These are phyloP conservation scores for Globisporangium megalacanthum DNA, from an alignment of 352 stramenopile genomes.

Conservation along the genomic window DNA sequence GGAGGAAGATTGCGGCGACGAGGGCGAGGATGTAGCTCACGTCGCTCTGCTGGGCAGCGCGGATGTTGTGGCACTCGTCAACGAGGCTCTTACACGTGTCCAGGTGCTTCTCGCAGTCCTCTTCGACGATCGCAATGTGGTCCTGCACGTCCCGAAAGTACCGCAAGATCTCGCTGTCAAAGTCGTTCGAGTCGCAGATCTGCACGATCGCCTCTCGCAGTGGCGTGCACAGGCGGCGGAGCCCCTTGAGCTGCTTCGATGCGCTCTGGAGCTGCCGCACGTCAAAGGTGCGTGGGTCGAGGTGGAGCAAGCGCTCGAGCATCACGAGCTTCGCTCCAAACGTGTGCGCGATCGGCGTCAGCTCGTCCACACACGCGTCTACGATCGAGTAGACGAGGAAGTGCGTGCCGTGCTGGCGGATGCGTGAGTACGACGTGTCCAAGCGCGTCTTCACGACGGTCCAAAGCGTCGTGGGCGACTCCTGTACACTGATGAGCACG, in stretches of 20 bases:
- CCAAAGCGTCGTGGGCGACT: constrained; percentile 43
- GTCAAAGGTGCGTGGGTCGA: constrained; percentile 60
- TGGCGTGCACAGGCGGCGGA: constrained; percentile 71
- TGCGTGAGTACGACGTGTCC: constrained; percentile 77
- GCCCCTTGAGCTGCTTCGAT: constrained; percentile 68
- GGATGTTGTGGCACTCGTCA: constrained; percentile 67
- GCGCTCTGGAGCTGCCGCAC: constrained; percentile 44
- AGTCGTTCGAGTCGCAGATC: constrained; percentile 64
- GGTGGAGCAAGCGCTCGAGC: constrained; percentile 51
- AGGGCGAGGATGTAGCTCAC: constrained; percentile 81
- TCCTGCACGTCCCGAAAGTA: constrained; percentile 87
- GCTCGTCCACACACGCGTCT: constrained; percentile 75
- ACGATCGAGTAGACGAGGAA: constrained; percentile 82
- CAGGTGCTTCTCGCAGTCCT: constrained; percentile 77
- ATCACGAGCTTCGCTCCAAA: constrained; percentile 70
- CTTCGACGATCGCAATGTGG: constrained; percentile 72
- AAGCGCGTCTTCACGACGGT: constrained; percentile 51
- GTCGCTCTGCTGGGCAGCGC: constrained; percentile 57
- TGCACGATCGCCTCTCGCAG: constrained; percentile 68
- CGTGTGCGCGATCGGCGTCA: constrained; percentile 70
- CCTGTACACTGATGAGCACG: constrained; percentile 72
- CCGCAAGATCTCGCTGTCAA: constrained; percentile 57
- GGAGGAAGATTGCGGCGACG: constrained; percentile 76
- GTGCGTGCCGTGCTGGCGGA: constrained; percentile 63
- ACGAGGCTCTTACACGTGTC: constrained; percentile 57